Conservation (phyloP, 352 stramenopile species). For the Phytophthora pistaciae region DNA sequence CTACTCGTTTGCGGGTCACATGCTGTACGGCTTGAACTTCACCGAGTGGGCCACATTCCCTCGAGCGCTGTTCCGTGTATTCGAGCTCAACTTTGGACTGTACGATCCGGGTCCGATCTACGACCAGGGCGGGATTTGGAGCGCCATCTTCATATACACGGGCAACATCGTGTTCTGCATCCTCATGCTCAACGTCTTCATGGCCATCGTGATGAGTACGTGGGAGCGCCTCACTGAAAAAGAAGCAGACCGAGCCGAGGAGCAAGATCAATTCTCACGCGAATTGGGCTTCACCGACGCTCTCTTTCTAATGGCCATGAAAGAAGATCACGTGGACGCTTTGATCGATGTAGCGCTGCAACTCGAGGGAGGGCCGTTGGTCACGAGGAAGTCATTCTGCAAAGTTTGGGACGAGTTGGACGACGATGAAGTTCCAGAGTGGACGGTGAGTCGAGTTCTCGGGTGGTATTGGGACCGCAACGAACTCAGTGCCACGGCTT, state of each 20-base stretch:
- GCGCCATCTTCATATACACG: constrained; percentile 77
- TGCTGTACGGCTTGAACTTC: constrained; percentile 74
- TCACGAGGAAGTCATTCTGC: constrained; percentile 49
- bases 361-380: constrained; percentile 44
- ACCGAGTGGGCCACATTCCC: constrained; percentile 73
- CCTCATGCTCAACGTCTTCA: constrained; percentile 83
- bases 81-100: constrained; percentile 78
- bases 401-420: constrained; percentile 54
- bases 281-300: constrained; percentile 50
- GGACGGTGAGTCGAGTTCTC: constrained; percentile 50
- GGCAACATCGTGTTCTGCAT: constrained; percentile 77
- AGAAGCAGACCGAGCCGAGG: constrained; percentile 55
- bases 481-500: constrained; percentile 17
- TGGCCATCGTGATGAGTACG: constrained; percentile 82
- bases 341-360: constrained; percentile 64
- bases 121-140: constrained; percentile 66
- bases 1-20: constrained; percentile 78
- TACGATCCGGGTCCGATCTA: constrained; percentile 79
- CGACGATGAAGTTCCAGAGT: constrained; percentile 46
- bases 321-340: constrained; percentile 69
- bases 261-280: constrained; percentile 56
- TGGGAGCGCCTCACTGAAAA: constrained; percentile 69
- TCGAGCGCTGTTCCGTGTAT: constrained; percentile 68
- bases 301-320: constrained; percentile 60
- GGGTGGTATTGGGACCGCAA: constrained; percentile 71